Evolutionary conservation across 352 stramenopile genomes (phyloP), one percentile per base, ranked within the genome.

Genomic region (Phytopythium vexans): DNA sequence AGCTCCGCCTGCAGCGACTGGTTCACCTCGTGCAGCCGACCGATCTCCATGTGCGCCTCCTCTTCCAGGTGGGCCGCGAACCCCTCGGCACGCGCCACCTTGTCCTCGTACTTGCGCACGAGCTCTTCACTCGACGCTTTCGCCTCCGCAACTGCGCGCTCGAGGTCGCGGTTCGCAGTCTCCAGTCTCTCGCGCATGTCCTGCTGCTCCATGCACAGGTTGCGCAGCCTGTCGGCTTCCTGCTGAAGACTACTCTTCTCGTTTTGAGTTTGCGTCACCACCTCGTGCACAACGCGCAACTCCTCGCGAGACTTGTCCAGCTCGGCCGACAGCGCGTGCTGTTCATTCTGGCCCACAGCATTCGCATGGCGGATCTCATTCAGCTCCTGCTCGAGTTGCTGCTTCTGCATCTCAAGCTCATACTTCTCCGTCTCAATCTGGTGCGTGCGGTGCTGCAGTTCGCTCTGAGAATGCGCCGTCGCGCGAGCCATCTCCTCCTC

Each of bases 81-180:
- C 43, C 82, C 77, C 39, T 90, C 73, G 8, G 78, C 55, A 36
- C 78, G 71, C 31, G 64, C 60, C 11, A 86, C 60, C 56, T 85
- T 88, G n/a, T 88, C 71, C 48, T 90, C 82, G 47, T 72, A 86
- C 16, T 77, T 68, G 41, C 62, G 71, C 1, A 73, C 79, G 3
- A 90, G 47, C n/a, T 86, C 68, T 38, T 86, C 73, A 49, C 67
- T 86, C n/a, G 81, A 80, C 12, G 58, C 65, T 53, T 85, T 84
- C 4, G 79, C 85, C 34, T 82, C 72, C 32, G 86, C 66, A 52
- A 89, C 49, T 21, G 77, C 65, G 3, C 34, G 52, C 70, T 89
- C 78, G 6, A 92, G 59, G 38, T 86, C 75, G 11, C 66, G 66
- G 47, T 76, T 75, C 12, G 64, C 72, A 56, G 80, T 70, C 27